Percentiles rank a stretch among this genome's conserved stretches.
Conservation (phyloP, 2,329 filamentous ascomycete species). For the Amesomyces nigricolor region DNA sequence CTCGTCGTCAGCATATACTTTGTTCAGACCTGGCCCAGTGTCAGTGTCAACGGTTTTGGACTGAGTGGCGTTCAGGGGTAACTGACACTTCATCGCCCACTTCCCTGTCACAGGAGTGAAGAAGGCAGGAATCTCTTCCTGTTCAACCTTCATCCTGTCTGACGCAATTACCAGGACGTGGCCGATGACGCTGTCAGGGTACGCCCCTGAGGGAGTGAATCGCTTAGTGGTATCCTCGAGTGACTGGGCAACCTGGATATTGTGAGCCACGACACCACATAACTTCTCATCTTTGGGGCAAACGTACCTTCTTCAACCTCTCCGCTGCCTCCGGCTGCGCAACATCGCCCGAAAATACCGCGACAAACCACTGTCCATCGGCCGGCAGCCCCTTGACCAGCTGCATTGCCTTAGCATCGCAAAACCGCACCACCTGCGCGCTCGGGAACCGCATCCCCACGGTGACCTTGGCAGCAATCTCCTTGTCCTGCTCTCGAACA, state of each 20-base stretch:
- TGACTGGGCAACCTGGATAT: slow-evolving; percentile 14
- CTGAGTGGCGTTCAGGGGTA: neutral
- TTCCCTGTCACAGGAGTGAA: slow-evolving; percentile 53
- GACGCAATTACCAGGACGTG: slow-evolving; percentile 48
- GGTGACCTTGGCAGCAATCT: slow-evolving; percentile 15
- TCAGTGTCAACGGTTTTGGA: neutral
- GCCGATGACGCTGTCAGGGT: slow-evolving; percentile 54
- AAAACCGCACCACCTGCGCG: slow-evolving; percentile 53
- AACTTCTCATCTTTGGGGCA: neutral
- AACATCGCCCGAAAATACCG: slow-evolving; percentile 50
- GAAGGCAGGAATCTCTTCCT: slow-evolving; percentile 47
- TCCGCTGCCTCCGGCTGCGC: slow-evolving; percentile 32
- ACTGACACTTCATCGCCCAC: slow-evolving; percentile 48
- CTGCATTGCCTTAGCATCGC: slow-evolving; percentile 53
- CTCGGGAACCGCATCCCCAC: slow-evolving; percentile 54
- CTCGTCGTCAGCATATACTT: slow-evolving; percentile 52
- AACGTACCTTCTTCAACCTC: slow-evolving; percentile 27
- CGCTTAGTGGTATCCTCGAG: slow-evolving; percentile 16
- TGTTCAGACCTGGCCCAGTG: slow-evolving; percentile 45
- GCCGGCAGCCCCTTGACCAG: slow-evolving; percentile 47
- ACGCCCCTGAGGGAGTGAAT: slow-evolving; percentile 35
- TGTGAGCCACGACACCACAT: neutral
- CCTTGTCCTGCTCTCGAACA: slow-evolving; percentile 13
- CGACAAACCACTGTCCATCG: slow-evolving; percentile 39
- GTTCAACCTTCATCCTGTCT: slow-evolving; percentile 42